Conservation (phyloP, 2,329 filamentous ascomycete genomes). For the Kalmusia sp. region DNA sequence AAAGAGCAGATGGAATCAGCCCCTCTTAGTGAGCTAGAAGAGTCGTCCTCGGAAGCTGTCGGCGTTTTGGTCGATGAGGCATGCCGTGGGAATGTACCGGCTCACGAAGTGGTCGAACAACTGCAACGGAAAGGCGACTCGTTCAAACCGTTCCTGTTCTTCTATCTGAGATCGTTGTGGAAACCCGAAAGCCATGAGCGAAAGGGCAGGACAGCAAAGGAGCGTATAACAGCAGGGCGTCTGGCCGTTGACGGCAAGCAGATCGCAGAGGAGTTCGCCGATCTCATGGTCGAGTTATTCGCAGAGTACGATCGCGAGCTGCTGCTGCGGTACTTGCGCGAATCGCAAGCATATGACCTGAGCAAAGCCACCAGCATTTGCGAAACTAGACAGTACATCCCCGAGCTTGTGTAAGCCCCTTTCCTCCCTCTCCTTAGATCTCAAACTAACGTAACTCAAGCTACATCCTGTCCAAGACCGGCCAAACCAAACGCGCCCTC, state of each 20-base stretch:
- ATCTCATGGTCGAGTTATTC: constrained; percentile 85
- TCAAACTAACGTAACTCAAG: constrained; percentile 22
- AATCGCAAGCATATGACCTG: constrained; percentile 86
- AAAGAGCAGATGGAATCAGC: constrained; percentile 72
- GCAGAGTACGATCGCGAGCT: constrained; percentile 80
- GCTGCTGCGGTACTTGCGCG: constrained; percentile 85
- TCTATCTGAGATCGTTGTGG: constrained; percentile 91
- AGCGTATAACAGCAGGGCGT: constrained; percentile 49
- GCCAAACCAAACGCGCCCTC: constrained; percentile 88
- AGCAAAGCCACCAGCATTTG: constrained; percentile 80
- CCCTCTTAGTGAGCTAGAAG: constrained; percentile 73
- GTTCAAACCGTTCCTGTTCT: constrained; percentile 80
- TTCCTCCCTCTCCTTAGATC: background rate
- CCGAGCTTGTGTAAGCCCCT: constrained; percentile 76
- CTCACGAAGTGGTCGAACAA: constrained; percentile 79
- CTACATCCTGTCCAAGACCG: constrained; percentile 92
- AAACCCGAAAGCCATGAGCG: constrained; percentile 68
- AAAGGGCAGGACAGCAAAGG: constrained; percentile 43
- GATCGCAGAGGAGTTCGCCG: constrained; percentile 85
- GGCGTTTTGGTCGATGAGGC: constrained; percentile 89
- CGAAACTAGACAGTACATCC: constrained; percentile 79
- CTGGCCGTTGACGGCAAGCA: constrained; percentile 66
- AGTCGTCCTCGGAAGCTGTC: constrained; percentile 82
- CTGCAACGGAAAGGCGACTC: constrained; percentile 67
- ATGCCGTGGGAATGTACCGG: constrained; percentile 83